Evolutionary conservation across 345 rosid species (phyloP), one percentile per base, ranked within the genome.

Genomic region (Citrus sp.): DNA sequence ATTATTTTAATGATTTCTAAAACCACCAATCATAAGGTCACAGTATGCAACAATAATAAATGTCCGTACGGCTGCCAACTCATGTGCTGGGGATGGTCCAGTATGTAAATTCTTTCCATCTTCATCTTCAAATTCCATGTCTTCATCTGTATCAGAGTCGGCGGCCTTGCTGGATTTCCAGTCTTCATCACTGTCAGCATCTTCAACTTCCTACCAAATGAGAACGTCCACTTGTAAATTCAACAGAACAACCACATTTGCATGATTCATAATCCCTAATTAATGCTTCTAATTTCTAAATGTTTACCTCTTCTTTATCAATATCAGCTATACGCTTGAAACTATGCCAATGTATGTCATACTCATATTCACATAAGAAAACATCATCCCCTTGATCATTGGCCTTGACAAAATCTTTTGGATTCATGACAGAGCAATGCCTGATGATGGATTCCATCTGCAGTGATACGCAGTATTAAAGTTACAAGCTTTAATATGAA

Each of bases 361-460:
- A 95, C 62, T 94, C 98, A 80, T 95, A 93, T 85, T 95, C 99
- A 68, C 99, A 94, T 3, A 94, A 81, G 75, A 90, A 95, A 68
- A 95, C 79, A 85, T 94, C 99, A 89, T 95, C 97, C 40, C 98
- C 98, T 78, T 86, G 91, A 65, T 92, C 77, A 42, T 73, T 87
- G 65, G 94, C 96, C 85, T 88, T 90, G 5, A 86, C 83, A 83
- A 88, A 94, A 73, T 92, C 97, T 81, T 84, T 83, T 25, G 97
- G 99, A 78, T 58, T 88, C 93, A 73, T 86, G 13, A 96, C 97
- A 83, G 49, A 87, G 84, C 99, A 95, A 79, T 87, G 98, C 86
- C 92, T 90, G 63, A 95, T 80, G 27, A 94, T 74, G 78, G 91
- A 88, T 76, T 89, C 94, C 99, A 94, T 90, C 95, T 92, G 90